A percentile compares a stretch with the other conserved stretches of the same genome.
Evolutionary conservation across 2,329 filamentous ascomycete genomes (phyloP).

Genomic region (Cadophora sp.): DNA sequence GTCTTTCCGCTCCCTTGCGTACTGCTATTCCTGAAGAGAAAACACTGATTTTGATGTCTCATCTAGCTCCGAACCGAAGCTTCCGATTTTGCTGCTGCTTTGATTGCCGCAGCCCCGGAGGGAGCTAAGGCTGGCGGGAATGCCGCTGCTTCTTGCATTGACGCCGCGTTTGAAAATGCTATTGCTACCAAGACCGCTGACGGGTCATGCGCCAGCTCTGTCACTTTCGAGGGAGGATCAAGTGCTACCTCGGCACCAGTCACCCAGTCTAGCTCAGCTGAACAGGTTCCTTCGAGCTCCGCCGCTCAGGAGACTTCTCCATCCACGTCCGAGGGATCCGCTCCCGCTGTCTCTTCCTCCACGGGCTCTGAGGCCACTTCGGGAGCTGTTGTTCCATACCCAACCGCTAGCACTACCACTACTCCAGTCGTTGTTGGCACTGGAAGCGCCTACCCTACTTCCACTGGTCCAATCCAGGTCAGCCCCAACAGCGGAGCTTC

Average conservation of each 20-base stretch:
- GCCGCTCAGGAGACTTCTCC: neutral
- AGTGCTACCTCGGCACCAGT: no score
- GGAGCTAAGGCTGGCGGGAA: neutral
- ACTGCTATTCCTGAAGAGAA: no score
- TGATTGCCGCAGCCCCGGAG: neutral
- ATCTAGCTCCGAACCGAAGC: neutral
- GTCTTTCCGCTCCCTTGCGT: neutral
- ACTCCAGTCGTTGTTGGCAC: neutral
- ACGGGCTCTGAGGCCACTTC: neutral
- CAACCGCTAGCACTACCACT: neutral
- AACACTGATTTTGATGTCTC: neutral
- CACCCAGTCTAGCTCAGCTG: neutral
- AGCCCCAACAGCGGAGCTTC: neutral
- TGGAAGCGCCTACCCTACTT: neutral
- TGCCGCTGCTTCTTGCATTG: neutral
- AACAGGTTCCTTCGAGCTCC: neutral
- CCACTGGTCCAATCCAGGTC: neutral
- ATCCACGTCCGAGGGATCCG: neutral
- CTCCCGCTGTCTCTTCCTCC: neutral
- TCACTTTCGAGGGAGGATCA: neutral
- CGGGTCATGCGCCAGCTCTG: neutral
- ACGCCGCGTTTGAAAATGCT: neutral
- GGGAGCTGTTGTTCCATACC: neutral
- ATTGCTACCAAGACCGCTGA: neutral
- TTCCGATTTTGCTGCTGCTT: neutral